Percentiles rank a stretch among this genome's conserved stretches.
Evolutionary conservation across 2,329 filamentous ascomycete genomes (phyloP).

Genomic region (Colletotrichum filicis): DNA sequence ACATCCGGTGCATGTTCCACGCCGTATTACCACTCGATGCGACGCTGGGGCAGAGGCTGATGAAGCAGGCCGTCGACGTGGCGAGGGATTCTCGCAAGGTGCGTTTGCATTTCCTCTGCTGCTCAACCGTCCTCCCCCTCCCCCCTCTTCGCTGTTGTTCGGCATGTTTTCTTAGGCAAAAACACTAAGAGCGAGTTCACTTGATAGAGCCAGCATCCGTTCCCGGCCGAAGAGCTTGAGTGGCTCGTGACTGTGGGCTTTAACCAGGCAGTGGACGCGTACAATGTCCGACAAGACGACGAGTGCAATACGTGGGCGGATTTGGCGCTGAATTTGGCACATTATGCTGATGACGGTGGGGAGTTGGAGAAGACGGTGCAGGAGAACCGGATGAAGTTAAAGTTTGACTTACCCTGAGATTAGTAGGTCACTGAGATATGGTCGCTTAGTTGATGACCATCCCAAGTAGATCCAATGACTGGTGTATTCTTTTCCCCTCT

Average conservation of each 20-base stretch:
- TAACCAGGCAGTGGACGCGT: conserved; percentile 78
- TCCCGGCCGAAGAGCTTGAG: conserved; percentile 76
- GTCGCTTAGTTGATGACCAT: not conserved
- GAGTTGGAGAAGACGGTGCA: conserved; percentile 42
- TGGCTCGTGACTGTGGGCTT: conserved; percentile 79
- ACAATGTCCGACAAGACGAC: conserved; percentile 63
- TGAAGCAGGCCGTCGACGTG: conserved; percentile 71
- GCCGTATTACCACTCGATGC: conserved; percentile 69
- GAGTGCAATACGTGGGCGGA: conserved; percentile 70
- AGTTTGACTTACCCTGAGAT: conserved; percentile 8
- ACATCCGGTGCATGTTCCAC: conserved; percentile 82
- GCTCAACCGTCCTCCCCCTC: not conserved
- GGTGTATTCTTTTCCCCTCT: not conserved
- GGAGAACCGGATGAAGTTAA: conserved; percentile 8
- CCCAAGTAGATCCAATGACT: not conserved
- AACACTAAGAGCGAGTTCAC: not conserved
- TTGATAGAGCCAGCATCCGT: conserved; percentile 55
- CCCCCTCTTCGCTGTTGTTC: conserved; percentile 1
- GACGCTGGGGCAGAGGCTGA: conserved; percentile 65
- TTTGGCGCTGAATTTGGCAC: conserved; percentile 70
- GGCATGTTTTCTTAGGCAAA: too few relatives aligned
- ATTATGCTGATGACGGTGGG: conserved; percentile 65
- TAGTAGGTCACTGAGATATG: not conserved
- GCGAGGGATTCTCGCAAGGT: conserved; percentile 63
- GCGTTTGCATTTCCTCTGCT: conserved; percentile 33